Evolutionary conservation across 2,329 filamentous ascomycete genomes (phyloP), one percentile per base, ranked within the genome.

Genomic region (Phoma herbarum): DNA sequence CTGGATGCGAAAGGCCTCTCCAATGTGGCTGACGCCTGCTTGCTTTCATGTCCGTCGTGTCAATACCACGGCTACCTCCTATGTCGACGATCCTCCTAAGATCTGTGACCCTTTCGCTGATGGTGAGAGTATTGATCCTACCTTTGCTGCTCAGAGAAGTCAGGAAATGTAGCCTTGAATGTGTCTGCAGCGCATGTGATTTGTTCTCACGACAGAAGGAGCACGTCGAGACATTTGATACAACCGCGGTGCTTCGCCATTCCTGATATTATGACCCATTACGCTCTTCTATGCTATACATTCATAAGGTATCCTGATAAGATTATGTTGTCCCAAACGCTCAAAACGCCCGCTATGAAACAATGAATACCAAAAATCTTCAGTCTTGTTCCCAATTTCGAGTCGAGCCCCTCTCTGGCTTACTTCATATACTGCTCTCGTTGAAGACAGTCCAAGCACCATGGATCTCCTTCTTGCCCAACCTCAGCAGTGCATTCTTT

Each of bases 401-500:
- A 25, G 5, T 25, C 23, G 37, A 41, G 12, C 23, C 16, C 9
- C 22, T 11, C 23, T 16, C 22, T 10, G 18, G 23, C 14, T 10
- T 61, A 62, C 25, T 67, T 74, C 22, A 71, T 61, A 10, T 63
- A 58, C 14, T 58, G 56, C 2, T 58, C 63, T 16, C 64, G 59
- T 14, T 66, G 62, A 50, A 73, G 78, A 63, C 89, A 91, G 1
- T 86, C 86, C 46, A 90, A 75, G 67, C 89, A 91, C 58, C 86
- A 84, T 5, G 90, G 83, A 46, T 90, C 87, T 25, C 88, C 88
- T 52, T 90, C 84, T 20, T 78, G 68, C 0, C 88, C 88, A 23
- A 81, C 82, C 71, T 91, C 89, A 3, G 90, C 83, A 70, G 88
- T 90, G 75, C 89, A 91, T 18, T 83, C 81, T 69, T 88, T 90